Conservation (phyloP, 1,139 yeast genomes). For the Ogataea hybrid region DNA sequence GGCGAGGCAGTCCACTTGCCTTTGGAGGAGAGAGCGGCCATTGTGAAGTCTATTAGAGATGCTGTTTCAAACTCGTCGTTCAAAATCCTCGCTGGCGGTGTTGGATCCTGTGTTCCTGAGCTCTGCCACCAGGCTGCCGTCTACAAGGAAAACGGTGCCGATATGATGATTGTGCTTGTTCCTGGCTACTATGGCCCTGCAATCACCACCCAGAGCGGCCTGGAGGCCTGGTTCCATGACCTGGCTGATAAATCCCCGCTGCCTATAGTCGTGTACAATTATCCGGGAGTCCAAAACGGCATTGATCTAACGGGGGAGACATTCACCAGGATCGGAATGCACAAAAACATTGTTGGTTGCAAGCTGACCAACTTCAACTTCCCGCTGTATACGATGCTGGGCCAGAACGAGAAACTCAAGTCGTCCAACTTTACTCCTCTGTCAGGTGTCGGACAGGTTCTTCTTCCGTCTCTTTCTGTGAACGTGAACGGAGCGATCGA, state of each 20-base stretch:
- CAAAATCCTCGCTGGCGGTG: conserved; percentile 41
- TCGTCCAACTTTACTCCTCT: conserved; percentile 36
- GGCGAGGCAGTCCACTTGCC: conserved; percentile 50
- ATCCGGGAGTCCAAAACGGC: conserved; percentile 47
- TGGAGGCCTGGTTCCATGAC: conserved; percentile 41
- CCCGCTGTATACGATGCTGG: conserved; percentile 38
- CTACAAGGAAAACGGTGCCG: conserved; percentile 43
- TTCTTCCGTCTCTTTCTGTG: conserved; percentile 41
- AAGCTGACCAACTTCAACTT: conserved; percentile 47
- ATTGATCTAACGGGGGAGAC: conserved; percentile 35
- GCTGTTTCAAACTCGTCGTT: conserved; percentile 38
- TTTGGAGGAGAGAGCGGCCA: conserved; percentile 38
- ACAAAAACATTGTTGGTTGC: conserved; percentile 47
- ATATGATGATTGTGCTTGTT: conserved; percentile 43
- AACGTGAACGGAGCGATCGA: conserved; percentile 45
- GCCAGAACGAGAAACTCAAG: conserved; percentile 30
- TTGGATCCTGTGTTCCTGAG: conserved; percentile 41
- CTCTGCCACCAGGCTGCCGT: conserved; percentile 38
- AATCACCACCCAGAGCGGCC: conserved; percentile 41
- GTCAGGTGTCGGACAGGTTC: conserved; percentile 45
- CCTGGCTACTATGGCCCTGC: conserved; percentile 47
- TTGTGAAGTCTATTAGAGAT: conserved; percentile 36
- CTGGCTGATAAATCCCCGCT: conserved; percentile 45
- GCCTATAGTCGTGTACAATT: conserved; percentile 48
- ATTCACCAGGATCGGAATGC: conserved; percentile 33